Evolutionary conservation across 148 eudicot genomes (phyloP).

Genomic region (Oxyria digyna): DNA sequence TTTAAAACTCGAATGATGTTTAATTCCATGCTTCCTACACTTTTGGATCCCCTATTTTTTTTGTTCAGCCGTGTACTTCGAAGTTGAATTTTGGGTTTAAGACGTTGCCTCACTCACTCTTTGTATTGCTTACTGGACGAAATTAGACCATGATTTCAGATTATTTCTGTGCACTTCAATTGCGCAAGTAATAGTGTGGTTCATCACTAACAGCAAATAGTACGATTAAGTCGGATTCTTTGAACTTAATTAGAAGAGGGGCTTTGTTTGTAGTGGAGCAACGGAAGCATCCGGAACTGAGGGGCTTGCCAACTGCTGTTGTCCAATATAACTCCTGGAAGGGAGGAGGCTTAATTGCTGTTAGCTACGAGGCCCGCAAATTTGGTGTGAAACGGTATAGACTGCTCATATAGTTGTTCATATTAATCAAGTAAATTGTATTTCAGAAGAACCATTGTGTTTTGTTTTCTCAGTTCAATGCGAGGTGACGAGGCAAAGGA

Average conservation of each 20-base stretch:
- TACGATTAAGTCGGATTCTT: too few species aligned
- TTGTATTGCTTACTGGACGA: not conserved
- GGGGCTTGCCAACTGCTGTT: slow-evolving; percentile 86
- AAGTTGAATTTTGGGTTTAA: not conserved
- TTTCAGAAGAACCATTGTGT: slow-evolving; percentile 3
- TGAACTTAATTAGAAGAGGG: not conserved
- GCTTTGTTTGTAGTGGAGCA: slow-evolving; percentile 54
- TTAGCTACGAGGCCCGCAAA: slow-evolving; percentile 85
- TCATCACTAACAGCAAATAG: too few species aligned
- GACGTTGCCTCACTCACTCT: not conserved
- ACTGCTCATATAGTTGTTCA: not conserved
- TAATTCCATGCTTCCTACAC: not conserved
- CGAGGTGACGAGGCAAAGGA: slow-evolving; percentile 85
- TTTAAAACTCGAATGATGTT: not conserved
- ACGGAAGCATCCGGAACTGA: slow-evolving; percentile 58
- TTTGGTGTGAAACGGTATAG: slow-evolving; percentile 83
- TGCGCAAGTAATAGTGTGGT: too few species aligned
- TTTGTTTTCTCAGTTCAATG: slow-evolving; percentile 53
- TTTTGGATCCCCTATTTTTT: not conserved
- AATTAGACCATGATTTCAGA: not conserved
- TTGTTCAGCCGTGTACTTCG: not conserved
- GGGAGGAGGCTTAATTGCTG: slow-evolving; percentile 92
- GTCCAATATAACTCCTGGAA: slow-evolving; percentile 95
- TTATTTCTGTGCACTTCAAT: not conserved
- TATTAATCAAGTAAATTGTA: not conserved